A percentile compares a stretch with the other conserved stretches of the same genome.
phyloP scores from a whole-genome alignment of 495 filamentous ascomycete species.

The Oleoguttula mirabilis region DNA sequence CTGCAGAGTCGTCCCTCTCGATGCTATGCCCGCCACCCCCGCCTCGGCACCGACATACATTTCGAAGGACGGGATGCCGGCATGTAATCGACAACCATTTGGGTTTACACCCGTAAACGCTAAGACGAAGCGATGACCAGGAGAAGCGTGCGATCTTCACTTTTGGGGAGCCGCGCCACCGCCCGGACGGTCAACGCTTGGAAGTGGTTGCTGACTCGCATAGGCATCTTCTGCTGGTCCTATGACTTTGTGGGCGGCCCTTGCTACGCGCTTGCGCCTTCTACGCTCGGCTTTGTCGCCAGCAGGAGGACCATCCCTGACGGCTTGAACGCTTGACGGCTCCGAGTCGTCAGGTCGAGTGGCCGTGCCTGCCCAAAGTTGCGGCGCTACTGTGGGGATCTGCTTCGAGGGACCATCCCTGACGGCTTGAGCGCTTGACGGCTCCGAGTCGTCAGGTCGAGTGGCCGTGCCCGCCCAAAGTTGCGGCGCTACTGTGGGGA shows the following conservation, averaged over 20 bases:
- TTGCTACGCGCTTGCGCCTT: neutral
- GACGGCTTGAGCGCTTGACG: neutral
- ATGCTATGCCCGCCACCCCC: no score
- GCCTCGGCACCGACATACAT: no score
- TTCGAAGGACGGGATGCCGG: no score
- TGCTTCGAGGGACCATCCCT: neutral
- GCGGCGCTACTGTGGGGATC: neutral
- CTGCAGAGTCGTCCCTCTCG: no score
- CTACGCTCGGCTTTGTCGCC: neutral
- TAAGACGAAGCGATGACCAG: no score
- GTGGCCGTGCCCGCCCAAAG: slow-evolving; percentile 3
- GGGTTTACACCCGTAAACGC: no score
- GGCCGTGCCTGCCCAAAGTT: slow-evolving; percentile 4
- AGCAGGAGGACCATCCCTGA: neutral
- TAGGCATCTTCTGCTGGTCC: no score
- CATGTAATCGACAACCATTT: no score
- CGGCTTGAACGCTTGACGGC: neutral
- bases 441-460: neutral
- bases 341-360: neutral
- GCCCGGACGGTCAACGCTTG: no score
- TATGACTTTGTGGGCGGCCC: neutral
- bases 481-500: neutral
- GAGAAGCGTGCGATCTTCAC: no score
- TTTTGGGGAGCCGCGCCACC: no score
- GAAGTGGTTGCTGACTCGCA: no score